phyloP scores from a whole-genome alignment of 306 rosid species.

The Cucurbita ficifolia region DNA sequence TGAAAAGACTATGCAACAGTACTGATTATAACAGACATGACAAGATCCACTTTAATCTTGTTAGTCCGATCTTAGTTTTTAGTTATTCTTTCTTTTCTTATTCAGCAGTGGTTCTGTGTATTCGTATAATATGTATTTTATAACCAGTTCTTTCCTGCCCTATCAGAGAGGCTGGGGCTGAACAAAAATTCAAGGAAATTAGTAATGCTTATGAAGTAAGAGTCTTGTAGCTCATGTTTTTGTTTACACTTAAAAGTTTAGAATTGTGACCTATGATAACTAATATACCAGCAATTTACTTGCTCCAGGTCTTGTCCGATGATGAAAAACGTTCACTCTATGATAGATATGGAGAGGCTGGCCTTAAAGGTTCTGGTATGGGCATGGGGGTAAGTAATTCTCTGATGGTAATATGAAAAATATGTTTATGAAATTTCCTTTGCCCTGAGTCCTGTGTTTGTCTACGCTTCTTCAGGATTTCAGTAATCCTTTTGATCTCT shows the following conservation, averaged over 20 bases:
- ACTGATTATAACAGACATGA: background rate
- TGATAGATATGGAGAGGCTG: constrained; percentile 93
- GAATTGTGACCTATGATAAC: background rate
- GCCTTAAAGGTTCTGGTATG: constrained; percentile 80
- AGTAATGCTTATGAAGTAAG: constrained; percentile 94
- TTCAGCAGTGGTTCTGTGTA: background rate
- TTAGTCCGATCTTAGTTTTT: background rate
- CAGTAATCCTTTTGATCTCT: constrained; percentile 52
- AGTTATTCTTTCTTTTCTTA: background rate
- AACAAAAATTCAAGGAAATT: constrained; percentile 76
- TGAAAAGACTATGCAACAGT: background rate
- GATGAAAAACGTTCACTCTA: constrained; percentile 80
- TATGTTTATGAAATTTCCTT: background rate
- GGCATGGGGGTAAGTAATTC: constrained; percentile 68
- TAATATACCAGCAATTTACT: constrained; percentile 8
- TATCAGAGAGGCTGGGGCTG: constrained; percentile 80
- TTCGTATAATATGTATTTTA: constrained; percentile 3
- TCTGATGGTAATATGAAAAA: constrained; percentile 8
- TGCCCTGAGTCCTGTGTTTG: background rate
- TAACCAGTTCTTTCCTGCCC: constrained; percentile 5
- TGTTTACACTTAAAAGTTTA: background rate
- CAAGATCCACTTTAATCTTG: background rate
- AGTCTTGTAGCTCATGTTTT: background rate
- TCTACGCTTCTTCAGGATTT: constrained; percentile 31
- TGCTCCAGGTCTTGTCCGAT: constrained; percentile 82